Conservation (phyloP, 768 basidiomycete genomes). For the Infundibulicybe gibba region DNA sequence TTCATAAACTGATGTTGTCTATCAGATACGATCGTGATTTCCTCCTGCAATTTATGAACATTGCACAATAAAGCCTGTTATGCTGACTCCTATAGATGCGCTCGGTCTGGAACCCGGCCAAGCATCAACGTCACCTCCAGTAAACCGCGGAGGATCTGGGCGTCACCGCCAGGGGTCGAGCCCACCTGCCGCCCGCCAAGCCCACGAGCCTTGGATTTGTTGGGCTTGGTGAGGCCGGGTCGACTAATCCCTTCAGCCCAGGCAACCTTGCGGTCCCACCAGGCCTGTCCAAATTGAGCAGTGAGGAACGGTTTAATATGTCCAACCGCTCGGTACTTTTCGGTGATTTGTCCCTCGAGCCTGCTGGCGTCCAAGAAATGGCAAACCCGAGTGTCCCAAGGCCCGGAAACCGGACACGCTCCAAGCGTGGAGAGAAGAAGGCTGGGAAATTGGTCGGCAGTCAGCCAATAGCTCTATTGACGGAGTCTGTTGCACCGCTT, state of each 20-base stretch:
- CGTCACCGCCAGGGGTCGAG: constrained; percentile 48
- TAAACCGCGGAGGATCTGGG: constrained; percentile 64
- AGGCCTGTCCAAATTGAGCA: constrained; percentile 50
- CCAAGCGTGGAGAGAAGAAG: constrained; percentile 84
- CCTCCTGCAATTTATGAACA: constrained; percentile 91
- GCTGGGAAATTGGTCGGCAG: constrained; percentile 40
- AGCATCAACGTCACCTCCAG: constrained; percentile 28
- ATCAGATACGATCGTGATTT: constrained; percentile 94
- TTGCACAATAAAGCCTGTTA: constrained; percentile 96
- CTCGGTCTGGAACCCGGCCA: constrained; percentile 87
- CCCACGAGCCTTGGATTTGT: constrained; percentile 35
- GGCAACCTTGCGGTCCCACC: constrained; percentile 56
- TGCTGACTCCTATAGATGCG: constrained; percentile 83
- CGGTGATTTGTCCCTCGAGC: constrained; percentile 48
- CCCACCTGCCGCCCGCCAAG: constrained; percentile 41
- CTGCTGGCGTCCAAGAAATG: constrained; percentile 63
- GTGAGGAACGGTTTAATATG: constrained; percentile 64
- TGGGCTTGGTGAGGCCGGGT: constrained; percentile 48
- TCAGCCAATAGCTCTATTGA: constrained; percentile 24
- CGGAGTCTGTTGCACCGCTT: constrained; percentile 77
- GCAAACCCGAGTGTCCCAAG: constrained; percentile 58
- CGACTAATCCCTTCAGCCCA: constrained; percentile 49
- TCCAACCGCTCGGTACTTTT: constrained; percentile 58
- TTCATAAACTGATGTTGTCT: neutral
- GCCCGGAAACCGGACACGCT: constrained; percentile 60